Evolutionary conservation across 306 rosid genomes (phyloP).

Genomic region (Alnus rubra): DNA sequence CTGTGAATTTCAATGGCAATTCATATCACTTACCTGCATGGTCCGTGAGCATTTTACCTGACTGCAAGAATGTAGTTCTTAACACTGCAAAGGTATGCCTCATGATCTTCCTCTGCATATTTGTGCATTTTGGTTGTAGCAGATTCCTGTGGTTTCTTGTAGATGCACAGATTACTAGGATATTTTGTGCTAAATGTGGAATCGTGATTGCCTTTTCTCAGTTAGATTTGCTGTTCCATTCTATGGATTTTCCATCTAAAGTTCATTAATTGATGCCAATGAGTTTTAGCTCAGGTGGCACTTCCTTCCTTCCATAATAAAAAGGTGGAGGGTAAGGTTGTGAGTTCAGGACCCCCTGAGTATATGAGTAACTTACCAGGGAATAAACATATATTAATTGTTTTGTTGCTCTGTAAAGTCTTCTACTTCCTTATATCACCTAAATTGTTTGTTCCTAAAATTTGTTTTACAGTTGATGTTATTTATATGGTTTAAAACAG

Average conservation of each 20-base stretch:
- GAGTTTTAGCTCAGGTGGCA: too few species aligned
- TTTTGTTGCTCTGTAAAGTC: background rate
- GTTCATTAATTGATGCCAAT: background rate
- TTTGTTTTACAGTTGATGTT: background rate
- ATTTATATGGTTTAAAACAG: background rate
- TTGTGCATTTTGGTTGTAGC: background rate
- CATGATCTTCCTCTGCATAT: slow-evolving; percentile 11
- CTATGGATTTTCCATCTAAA: background rate
- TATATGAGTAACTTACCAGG: too few species aligned
- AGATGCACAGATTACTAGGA: background rate
- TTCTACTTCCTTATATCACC: background rate
- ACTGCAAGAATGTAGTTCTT: slow-evolving; percentile 85
- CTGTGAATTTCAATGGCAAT: slow-evolving; percentile 68
- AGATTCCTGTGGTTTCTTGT: background rate
- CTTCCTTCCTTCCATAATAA: too few species aligned
- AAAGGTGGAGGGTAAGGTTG: too few species aligned
- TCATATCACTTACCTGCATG: slow-evolving; percentile 84
- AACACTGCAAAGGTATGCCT: slow-evolving; percentile 92
- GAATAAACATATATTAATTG: too few species aligned
- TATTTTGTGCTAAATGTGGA: background rate
- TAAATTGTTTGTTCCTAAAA: background rate
- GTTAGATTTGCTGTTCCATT: slow-evolving; percentile 6
- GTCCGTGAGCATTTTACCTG: slow-evolving; percentile 98
- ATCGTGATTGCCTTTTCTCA: background rate
- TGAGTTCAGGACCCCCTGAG: too few species aligned